Conservation (phyloP, 2,329 filamentous ascomycete species). For the Trichocomaceae sp. region DNA sequence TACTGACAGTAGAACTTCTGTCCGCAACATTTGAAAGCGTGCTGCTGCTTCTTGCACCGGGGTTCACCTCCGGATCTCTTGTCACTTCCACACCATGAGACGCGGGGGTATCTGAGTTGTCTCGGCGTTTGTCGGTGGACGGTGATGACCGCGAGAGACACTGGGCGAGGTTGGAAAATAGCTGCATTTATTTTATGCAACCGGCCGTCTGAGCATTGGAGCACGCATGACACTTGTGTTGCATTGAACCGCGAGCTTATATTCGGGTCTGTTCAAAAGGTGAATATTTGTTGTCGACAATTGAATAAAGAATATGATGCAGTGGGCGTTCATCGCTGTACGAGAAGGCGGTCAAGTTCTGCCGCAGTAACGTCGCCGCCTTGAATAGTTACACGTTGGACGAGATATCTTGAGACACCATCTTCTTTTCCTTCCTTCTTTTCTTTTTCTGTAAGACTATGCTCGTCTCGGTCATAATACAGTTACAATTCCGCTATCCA, state of each 20-base stretch:
- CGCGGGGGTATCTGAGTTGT: constrained; percentile 12
- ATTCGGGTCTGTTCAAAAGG: neutral
- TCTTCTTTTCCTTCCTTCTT: neutral
- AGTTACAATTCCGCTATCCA: constrained; percentile 6
- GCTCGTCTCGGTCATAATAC: constrained; percentile 7
- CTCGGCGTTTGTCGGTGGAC: constrained; percentile 5
- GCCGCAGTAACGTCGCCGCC: neutral
- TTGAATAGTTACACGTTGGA: neutral
- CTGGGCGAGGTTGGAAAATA: constrained; percentile 17
- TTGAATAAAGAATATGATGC: constrained; percentile 5
- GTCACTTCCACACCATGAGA: constrained; percentile 22
- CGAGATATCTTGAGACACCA: neutral
- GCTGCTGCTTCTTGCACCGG: constrained; percentile 18
- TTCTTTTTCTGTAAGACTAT: neutral
- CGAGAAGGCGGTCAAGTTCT: neutral
- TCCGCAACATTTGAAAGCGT: neutral
- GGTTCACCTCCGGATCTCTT: constrained; percentile 19
- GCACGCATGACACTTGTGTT: constrained; percentile 3
- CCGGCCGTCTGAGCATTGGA: constrained; percentile 15
- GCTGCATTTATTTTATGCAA: constrained; percentile 18
- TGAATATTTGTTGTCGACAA: neutral
- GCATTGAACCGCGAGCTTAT: neutral
- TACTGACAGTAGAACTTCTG: neutral
- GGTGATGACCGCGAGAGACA: constrained; percentile 11
- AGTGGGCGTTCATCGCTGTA: neutral